Evolutionary conservation across 2,329 filamentous ascomycete species (phyloP), one percentile per base, ranked within the genome.

Genomic region (Fusarium sp.): DNA sequence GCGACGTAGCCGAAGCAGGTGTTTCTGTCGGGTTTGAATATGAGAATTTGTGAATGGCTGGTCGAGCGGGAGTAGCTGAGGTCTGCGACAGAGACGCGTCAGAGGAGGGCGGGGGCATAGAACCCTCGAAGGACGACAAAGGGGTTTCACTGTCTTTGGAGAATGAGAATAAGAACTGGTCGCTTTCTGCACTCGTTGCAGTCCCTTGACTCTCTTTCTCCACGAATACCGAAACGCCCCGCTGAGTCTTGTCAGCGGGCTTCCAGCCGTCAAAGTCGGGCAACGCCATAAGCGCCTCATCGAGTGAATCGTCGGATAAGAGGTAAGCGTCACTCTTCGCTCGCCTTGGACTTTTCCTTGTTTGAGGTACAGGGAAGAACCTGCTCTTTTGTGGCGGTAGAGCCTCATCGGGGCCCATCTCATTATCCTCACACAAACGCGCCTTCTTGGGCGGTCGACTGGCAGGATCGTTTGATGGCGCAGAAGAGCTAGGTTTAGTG

Each of bases 261-360:
- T 81, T 78, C 86, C 85, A 87, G 13, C 78, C 81, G n/a, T 83
- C 82, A 41, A 85, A 76, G 47, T 88, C 87, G 2, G 86, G 86
- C 13, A 89, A 74, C 21, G 80, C 81, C 27, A 80, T 76, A 21
- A 89, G 78, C 0, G 82, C 85, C 60, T 88, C 86, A 28, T 88
- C 86, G 42, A 89, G 80, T 0, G 86, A 88, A 64, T 88, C 86
- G 63, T 89, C 86, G 0, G 87, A 89, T 72, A 87, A 80, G 20
- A 87, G 68, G 58, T 84, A 82, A 2, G 77, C 77, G 13, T 86
- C 84, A 34, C 77, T 75, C 50, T 79, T 80, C 37, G 78, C 75
- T 40, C 74, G 72, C 20, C 70, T 68, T 7, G 77, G 73, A 34
- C 70, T 74, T 37, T 69, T 75, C 13, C 61, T 59, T 34, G 68